A percentile compares a stretch with the other conserved stretches of the same genome.
Conservation (phyloP, 805 yeast genomes). For the Suhomyces prunicola region DNA sequence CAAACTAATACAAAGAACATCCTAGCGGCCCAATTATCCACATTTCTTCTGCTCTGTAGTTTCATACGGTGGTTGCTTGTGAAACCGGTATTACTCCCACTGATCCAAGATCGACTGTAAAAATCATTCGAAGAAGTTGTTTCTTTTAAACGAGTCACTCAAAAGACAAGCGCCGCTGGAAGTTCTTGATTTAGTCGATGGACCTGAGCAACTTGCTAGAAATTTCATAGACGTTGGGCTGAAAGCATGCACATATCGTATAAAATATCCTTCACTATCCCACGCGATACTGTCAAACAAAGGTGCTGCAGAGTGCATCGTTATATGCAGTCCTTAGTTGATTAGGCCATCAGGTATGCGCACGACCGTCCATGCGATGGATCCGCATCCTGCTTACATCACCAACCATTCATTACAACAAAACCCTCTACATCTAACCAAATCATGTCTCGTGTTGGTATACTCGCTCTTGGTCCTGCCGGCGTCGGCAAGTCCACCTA, state of each 20-base stretch:
- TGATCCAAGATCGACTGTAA: neutral
- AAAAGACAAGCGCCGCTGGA: no score
- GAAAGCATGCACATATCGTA: no score
- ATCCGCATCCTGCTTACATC: neutral
- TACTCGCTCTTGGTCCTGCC: slow-evolving; percentile 92
- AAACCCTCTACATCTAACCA: neutral
- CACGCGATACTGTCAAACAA: neutral
- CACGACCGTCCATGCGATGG: neutral
- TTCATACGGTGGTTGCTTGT: no score
- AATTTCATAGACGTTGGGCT: no score
- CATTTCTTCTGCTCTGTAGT: neutral
- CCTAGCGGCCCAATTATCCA: neutral
- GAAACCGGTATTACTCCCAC: no score
- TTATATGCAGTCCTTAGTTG: neutral
- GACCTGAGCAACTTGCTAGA: no score
- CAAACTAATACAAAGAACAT: neutral
- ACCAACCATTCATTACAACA: neutral
- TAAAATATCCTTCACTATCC: no score
- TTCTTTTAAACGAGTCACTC: neutral
- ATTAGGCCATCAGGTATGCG: neutral
- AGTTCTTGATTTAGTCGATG: no score
- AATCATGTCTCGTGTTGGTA: slow-evolving; percentile 90
- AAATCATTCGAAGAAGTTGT: no score
- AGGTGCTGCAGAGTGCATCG: neutral
- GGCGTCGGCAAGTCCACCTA: slow-evolving; percentile 95